Base-by-base conservation (phyloP, 768 basidiomycete species). In the Myochromella boudieri region DNA sequence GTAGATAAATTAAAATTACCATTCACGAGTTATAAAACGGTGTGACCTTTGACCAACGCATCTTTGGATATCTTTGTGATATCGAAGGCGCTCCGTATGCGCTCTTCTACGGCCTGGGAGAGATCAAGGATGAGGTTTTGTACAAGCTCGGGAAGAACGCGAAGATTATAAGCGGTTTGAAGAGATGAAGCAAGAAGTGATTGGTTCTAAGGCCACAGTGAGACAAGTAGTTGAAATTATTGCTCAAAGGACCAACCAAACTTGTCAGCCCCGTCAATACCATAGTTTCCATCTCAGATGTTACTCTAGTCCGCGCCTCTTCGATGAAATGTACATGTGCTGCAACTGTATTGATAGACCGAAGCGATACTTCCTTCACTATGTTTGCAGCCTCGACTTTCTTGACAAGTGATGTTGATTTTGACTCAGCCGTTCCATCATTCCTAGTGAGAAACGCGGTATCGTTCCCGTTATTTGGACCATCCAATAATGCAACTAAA, bases 81-180 rank as follows among this genome's bases (percentile, higher is more conserved):
- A 64, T 99, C 97, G 62, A 99, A 97, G 0, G 92, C 84, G 27
- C 72, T 76, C 17, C 78, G 80, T 49, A 97, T 91, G 11, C 91
- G 79, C 22, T 81, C 78, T 54, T 92, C 88, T 3, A 97, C 87
- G 0, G 87, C 84, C 38, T 90, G 84, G 15, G 85, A 89, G 6
- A 97, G 69, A 62, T 95, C 91, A 4, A 69, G 67, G 14, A 97
- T 70, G 2, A 98, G 78, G 42, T 80, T 80, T 47, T 86, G 81
- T 3, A 97, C 89, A 5, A 97, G 78, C 20, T 82, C 77, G 0
- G 95, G 90, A 9, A 99, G 74, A 12, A 90, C 79, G 22, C 87
- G 78, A 11, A 99, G 79, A 61, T 97, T 99, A 66, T 92, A 89
- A 3, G 95, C 94, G 1, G 93, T 97, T 72, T 98, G 97, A 10